A percentile compares a stretch with the other conserved stretches of the same genome.
Evolutionary conservation across 2,329 filamentous ascomycete genomes (phyloP).

Genomic region (Pyrenophora seminiperda): DNA sequence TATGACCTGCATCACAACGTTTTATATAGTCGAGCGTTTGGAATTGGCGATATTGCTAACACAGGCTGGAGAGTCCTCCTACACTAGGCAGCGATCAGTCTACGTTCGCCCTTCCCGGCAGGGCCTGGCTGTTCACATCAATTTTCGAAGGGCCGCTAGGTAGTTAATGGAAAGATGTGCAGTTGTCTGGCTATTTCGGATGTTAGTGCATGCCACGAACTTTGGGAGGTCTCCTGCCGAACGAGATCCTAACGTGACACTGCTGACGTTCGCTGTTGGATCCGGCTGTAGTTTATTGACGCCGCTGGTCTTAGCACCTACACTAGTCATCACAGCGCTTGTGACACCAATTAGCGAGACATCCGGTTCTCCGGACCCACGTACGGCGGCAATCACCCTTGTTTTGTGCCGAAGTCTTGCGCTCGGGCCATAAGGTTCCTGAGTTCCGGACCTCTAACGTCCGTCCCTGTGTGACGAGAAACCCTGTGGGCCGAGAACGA

Average conservation of each 20-base stretch:
- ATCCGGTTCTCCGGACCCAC: background rate
- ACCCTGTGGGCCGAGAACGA: too few relatives aligned
- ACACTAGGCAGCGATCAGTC: background rate
- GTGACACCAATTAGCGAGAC: background rate
- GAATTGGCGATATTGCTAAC: background rate
- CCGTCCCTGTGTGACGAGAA: too few relatives aligned
- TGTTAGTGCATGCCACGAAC: background rate
- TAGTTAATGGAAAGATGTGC: background rate
- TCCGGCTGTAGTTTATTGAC: background rate
- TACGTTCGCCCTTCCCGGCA: background rate
- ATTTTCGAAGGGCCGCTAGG: background rate
- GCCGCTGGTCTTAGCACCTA: background rate
- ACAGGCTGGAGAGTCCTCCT: background rate
- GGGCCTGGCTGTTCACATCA: background rate
- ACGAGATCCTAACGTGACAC: background rate
- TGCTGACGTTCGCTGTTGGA: background rate
- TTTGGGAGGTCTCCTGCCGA: background rate
- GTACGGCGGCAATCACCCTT: background rate
- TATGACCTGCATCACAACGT: background rate
- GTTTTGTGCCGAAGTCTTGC: background rate
- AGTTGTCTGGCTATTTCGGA: slow-evolving; percentile 1
- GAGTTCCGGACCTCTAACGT: background rate
- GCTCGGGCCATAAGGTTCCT: background rate
- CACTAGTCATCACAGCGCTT: background rate
- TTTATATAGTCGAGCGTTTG: slow-evolving; percentile 1